Percentiles rank a stretch among this genome's conserved stretches.
Conservation (phyloP, 192 early-diverging fungal species). For the Gamsiella multidivaricata region DNA sequence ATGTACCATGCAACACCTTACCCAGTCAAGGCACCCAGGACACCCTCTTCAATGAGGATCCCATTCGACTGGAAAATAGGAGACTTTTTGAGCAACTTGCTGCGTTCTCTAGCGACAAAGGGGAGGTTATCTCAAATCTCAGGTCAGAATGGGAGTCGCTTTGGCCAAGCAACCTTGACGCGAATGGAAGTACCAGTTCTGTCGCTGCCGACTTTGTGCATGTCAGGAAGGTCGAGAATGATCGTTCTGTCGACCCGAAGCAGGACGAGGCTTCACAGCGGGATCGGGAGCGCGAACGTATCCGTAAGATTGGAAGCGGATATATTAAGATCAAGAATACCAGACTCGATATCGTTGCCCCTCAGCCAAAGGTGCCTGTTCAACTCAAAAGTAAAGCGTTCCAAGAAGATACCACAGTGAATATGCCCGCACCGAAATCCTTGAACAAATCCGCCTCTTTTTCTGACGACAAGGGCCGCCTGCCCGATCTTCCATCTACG, state of each 20-base stretch:
- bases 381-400: neutral
- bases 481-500: neutral
- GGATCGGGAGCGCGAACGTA: constrained; percentile 8
- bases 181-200: neutral
- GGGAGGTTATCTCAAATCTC: constrained; percentile 16
- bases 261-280: neutral
- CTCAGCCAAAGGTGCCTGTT: constrained; percentile 1
- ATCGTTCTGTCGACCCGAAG: neutral
- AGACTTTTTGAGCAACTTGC: constrained; percentile 19
- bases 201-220: constrained; percentile 19
- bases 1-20: neutral
- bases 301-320: constrained; percentile 20
- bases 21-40: neutral
- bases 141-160: constrained; percentile 31
- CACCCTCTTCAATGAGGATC: neutral
- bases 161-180: constrained; percentile 13
- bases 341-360: constrained; percentile 2
- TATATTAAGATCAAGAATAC: constrained; percentile 27
- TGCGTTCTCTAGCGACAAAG: constrained; percentile 28
- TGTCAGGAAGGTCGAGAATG: constrained; percentile 1
- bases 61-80: neutral
- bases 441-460: neutral
- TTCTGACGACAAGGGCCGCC: constrained; percentile 1
- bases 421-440: neutral
- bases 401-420: neutral